phyloP scores from a whole-genome alignment of 306 rosid species.

The Dryas drummondii region DNA sequence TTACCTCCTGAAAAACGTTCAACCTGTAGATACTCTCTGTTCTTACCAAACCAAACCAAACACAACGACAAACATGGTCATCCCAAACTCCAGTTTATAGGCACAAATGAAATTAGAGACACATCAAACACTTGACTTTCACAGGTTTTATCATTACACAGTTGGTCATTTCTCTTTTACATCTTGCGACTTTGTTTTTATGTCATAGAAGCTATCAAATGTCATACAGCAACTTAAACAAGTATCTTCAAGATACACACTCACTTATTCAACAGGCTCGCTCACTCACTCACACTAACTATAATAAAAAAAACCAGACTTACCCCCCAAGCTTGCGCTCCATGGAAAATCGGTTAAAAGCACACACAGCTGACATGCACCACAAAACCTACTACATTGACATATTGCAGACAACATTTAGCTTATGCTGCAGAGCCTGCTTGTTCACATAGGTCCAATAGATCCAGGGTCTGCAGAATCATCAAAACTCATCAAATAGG shows the following conservation, averaged over 20 bases:
- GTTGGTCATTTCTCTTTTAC: slow-evolving; percentile 32
- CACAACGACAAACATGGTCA: slow-evolving; percentile 2
- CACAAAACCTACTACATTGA: slow-evolving; percentile 49
- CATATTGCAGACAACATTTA: slow-evolving; percentile 26
- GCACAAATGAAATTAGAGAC: slow-evolving; percentile 16
- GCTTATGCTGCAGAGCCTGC: slow-evolving; percentile 83
- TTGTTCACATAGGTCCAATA: slow-evolving; percentile 90
- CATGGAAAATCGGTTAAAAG: slow-evolving; percentile 64
- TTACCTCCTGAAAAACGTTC: too few species aligned
- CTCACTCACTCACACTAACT: slow-evolving; percentile 35
- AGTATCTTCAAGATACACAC: slow-evolving; percentile 41
- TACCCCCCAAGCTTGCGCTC: slow-evolving; percentile 91
- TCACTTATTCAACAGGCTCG: slow-evolving; percentile 56
- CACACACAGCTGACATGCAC: slow-evolving; percentile 54
- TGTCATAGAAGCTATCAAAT: slow-evolving; percentile 36
- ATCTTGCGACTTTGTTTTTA: slow-evolving; percentile 23
- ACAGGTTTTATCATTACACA: slow-evolving; percentile 33
- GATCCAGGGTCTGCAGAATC: slow-evolving; percentile 81
- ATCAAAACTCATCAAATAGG: neutral
- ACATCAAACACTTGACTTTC: slow-evolving; percentile 10
- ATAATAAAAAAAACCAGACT: slow-evolving; percentile 38
- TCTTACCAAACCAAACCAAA: neutral
- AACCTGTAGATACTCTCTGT: neutral
- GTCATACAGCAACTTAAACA: slow-evolving; percentile 47
- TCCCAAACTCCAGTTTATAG: slow-evolving; percentile 13